These are phyloP conservation scores for Hericium erinaceus DNA, from an alignment of 768 basidiomycete genomes.

Conservation along the genomic window DNA sequence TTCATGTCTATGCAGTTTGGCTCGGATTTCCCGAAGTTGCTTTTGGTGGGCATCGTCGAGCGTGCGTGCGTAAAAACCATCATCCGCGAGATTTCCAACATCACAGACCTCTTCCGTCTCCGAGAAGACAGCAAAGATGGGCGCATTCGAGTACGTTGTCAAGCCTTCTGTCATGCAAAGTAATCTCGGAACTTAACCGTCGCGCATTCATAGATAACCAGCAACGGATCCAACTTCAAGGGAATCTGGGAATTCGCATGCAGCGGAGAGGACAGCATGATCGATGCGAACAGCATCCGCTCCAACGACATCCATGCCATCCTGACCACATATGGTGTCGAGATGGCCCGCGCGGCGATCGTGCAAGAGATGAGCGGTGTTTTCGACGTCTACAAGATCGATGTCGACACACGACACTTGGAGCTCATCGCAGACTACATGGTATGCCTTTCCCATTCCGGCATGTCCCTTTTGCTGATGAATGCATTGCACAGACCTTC, in stretches of 20 bases:
- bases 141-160: slow-evolving; percentile 35
- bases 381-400: slow-evolving; percentile 92
- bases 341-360: slow-evolving; percentile 89
- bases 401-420: slow-evolving; percentile 87
- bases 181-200: not conserved
- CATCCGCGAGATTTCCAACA: slow-evolving; percentile 83
- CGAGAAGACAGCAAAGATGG: slow-evolving; percentile 52
- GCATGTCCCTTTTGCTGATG: not conserved
- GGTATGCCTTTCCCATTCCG: slow-evolving; percentile 41
- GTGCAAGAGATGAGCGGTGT: slow-evolving; percentile 86
- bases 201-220: slow-evolving; percentile 44
- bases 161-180: not conserved
- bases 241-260: slow-evolving; percentile 76
- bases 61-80: slow-evolving; percentile 75
- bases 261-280: slow-evolving; percentile 32
- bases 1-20: slow-evolving; percentile 48
- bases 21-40: slow-evolving; percentile 81
- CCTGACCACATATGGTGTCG: slow-evolving; percentile 88
- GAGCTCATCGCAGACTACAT: slow-evolving; percentile 99
- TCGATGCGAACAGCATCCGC: slow-evolving; percentile 75
- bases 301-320: slow-evolving; percentile 95
- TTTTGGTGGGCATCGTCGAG: slow-evolving; percentile 91
- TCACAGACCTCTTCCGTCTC: slow-evolving; percentile 76
- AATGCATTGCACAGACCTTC: slow-evolving; percentile 60
- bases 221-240: slow-evolving; percentile 89